phyloP scores from a whole-genome alignment of 306 rosid species.

The Prunus mira region DNA sequence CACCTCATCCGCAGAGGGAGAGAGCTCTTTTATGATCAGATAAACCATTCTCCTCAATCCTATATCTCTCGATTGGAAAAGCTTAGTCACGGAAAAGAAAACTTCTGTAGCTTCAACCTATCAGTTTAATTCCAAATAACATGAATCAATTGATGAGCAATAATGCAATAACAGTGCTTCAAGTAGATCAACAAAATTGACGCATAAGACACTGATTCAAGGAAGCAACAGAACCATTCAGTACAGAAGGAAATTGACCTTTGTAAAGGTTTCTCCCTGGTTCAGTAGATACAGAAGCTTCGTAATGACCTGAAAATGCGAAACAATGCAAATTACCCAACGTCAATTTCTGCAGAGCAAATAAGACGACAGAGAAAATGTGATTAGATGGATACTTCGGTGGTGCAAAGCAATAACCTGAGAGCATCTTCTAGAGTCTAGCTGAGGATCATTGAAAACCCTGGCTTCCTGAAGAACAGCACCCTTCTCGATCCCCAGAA shows the following conservation, averaged over 20 bases:
- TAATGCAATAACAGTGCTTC: slow-evolving; percentile 9
- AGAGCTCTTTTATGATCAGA: slow-evolving; percentile 88
- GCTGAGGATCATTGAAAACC: slow-evolving; percentile 96
- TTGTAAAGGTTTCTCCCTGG: slow-evolving; percentile 92
- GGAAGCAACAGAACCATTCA: background rate
- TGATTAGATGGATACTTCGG: background rate
- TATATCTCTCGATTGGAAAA: slow-evolving; percentile 90
- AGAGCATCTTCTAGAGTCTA: slow-evolving; percentile 93
- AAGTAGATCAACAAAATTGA: background rate
- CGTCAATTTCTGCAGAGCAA: slow-evolving; percentile 15
- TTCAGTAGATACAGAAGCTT: slow-evolving; percentile 88
- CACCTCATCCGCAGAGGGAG: slow-evolving; percentile 98
- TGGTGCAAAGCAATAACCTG: slow-evolving; percentile 54
- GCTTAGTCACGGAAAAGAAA: slow-evolving; percentile 94
- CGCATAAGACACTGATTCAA: background rate
- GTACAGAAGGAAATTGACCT: slow-evolving; percentile 42
- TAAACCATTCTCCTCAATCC: slow-evolving; percentile 99
- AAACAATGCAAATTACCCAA: slow-evolving; percentile 19
- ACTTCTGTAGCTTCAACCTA: slow-evolving; percentile 98
- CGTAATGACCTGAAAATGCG: slow-evolving; percentile 71
- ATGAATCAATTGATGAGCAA: slow-evolving; percentile 5
- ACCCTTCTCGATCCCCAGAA: slow-evolving; percentile 93
- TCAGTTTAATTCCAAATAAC: slow-evolving; percentile 19
- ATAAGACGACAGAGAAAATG: slow-evolving; percentile 3
- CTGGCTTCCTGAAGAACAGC: slow-evolving; percentile 98